phyloP scores from a whole-genome alignment of 495 filamentous ascomycete species.

The Annulohypoxylon moriforme region DNA sequence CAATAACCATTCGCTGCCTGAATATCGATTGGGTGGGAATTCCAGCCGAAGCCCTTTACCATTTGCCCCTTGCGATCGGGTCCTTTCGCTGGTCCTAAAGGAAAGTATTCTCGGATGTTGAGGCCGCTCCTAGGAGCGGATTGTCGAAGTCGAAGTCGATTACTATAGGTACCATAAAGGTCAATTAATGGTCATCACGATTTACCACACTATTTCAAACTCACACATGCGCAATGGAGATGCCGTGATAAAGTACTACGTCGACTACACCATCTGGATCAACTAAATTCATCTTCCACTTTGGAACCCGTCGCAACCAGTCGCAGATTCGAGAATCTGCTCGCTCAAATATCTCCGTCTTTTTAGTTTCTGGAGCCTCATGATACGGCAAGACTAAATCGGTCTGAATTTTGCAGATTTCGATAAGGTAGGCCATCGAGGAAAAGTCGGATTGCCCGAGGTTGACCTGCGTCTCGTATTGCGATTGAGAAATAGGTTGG shows the following conservation, averaged over 20 bases:
- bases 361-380: slow-evolving; percentile 34
- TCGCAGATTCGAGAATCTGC: slow-evolving; percentile 75
- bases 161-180: slow-evolving; percentile 10
- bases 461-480: slow-evolving; percentile 69
- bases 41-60: slow-evolving; percentile 57
- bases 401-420: slow-evolving; percentile 65
- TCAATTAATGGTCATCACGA: slow-evolving; percentile 61
- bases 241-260: slow-evolving; percentile 80
- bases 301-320: slow-evolving; percentile 75
- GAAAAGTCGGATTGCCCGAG: slow-evolving; percentile 63
- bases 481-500: slow-evolving; percentile 61
- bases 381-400: slow-evolving; percentile 64
- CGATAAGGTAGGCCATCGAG: slow-evolving; percentile 71
- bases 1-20: slow-evolving; percentile 75
- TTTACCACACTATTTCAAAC: slow-evolving; percentile 46
- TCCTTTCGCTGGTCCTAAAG: slow-evolving; percentile 60
- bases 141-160: slow-evolving; percentile 41
- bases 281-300: slow-evolving; percentile 71
- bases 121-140: slow-evolving; percentile 63
- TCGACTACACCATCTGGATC: slow-evolving; percentile 71
- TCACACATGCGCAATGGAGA: slow-evolving; percentile 47
- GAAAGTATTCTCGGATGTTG: slow-evolving; percentile 57
- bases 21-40: slow-evolving; percentile 52
- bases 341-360: slow-evolving; percentile 52
- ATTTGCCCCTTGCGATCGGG: slow-evolving; percentile 54